Evolutionary conservation across 352 stramenopile genomes (phyloP), one percentile per base, ranked within the genome.

Genomic region (Aphanomyces cochlioides): DNA sequence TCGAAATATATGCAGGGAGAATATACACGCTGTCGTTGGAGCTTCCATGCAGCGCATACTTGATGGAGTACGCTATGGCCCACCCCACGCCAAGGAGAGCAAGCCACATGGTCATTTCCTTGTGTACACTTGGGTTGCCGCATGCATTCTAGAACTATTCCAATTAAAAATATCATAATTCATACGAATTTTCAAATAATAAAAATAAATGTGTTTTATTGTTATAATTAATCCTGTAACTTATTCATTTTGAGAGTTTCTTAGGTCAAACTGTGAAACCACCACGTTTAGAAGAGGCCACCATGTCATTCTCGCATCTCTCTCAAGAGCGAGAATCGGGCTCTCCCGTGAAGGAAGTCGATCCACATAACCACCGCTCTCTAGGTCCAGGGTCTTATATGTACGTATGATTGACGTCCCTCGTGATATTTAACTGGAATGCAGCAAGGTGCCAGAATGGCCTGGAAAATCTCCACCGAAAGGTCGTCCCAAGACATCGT

Each of bases 371-470:
- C 54, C 54, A 28, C 6, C 13, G 54, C 21, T 45, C 54, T 10
- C 54, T 67, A 28, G 59, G 59, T 8, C 59, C 59, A 17, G 59
- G 59, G 8, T 67, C 59, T n/a, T 67, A 67, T 45, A 3, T 21
- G 59, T 67, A 56, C 36, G 43, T 61, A n/a, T 7, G 43, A 13
- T 53, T 19, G 45, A 19, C 45, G 13, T 2, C 13, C 13, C n/a
- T 53, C 45, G 50, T 58, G 7, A 19, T 28, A 12, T 28, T 45
- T 39, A 37, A 41, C 17, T 13, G 7, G 36, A 12, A 3, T 17
- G 57, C 43, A 67, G 59, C 7, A 48, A 48, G 28, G 28, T 28
- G 28, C 28, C 28, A 28, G 28, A 28, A 28, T 28, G 28, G 28
- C 28, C 28, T 28, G 28, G 28, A 28, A 21, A 28, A 50, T 28